Evolutionary conservation across 1,139 yeast genomes (phyloP).

Genomic region (Geotrichum candidum): DNA sequence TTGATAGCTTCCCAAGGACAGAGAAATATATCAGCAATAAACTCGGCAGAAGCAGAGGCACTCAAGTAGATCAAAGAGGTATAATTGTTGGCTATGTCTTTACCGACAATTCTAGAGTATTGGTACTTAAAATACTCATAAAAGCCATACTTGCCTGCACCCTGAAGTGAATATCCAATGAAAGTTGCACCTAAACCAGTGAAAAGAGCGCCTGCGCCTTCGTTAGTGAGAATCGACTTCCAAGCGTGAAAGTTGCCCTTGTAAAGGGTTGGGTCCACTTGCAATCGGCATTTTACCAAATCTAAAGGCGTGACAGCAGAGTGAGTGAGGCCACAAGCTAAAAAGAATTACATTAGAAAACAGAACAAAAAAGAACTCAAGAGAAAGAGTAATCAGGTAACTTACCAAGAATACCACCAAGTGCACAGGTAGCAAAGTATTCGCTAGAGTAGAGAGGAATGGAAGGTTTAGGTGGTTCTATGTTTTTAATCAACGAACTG

Average conservation of each 20-base stretch:
- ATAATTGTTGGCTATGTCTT: conserved; percentile 54
- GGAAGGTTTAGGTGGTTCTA: conserved; percentile 44
- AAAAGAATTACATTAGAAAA: neutral
- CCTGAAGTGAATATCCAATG: conserved; percentile 87
- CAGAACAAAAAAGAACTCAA: neutral
- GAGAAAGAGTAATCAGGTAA: conserved; percentile 39
- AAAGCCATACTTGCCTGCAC: conserved; percentile 94
- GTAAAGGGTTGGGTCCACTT: conserved; percentile 69
- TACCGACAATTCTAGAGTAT: conserved; percentile 65
- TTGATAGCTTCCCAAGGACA: conserved; percentile 94
- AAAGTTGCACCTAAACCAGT: conserved; percentile 90
- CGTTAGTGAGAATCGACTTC: conserved; percentile 60
- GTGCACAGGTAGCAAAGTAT: conserved; percentile 64
- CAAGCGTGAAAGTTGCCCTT: conserved; percentile 73
- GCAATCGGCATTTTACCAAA: conserved; percentile 86
- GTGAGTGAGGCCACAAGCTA: conserved; percentile 94
- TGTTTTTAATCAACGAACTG: conserved; percentile 27
- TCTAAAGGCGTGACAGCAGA: conserved; percentile 89
- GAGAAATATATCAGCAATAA: conserved; percentile 77
- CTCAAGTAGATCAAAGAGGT: conserved; percentile 70
- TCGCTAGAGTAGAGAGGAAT: neutral
- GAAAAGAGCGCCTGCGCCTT: conserved; percentile 67
- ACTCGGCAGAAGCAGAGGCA: conserved; percentile 90
- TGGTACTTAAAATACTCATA: conserved; percentile 82
- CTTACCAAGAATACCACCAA: conserved; percentile 86